Evolutionary conservation across 495 filamentous ascomycete species (phyloP).

Genomic region (Bombardia bombarda): DNA sequence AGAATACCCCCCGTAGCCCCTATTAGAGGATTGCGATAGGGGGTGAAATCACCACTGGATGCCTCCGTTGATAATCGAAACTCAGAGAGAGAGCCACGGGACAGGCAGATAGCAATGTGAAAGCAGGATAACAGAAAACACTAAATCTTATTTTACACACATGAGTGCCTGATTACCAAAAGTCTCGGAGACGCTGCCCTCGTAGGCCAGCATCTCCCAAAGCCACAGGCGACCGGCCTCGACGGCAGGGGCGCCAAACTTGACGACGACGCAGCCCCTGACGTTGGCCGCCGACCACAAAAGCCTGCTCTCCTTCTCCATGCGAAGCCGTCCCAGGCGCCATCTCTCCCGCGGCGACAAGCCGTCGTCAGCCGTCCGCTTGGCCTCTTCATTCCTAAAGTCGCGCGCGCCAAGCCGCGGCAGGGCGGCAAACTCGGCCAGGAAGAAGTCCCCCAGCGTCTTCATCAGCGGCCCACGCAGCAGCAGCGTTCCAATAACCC

Average conservation of each 20-base stretch:
- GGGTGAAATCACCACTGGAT: too few relatives aligned
- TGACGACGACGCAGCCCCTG: slow-evolving; percentile 79
- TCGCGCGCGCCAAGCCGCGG: slow-evolving; percentile 80
- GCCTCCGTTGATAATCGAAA: too few relatives aligned
- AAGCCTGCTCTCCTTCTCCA: slow-evolving; percentile 51
- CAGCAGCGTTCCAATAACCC: slow-evolving; percentile 76
- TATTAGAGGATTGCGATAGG: too few relatives aligned
- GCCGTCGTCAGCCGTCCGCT: slow-evolving; percentile 16
- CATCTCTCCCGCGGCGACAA: slow-evolving; percentile 33
- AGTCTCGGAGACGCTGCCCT: slow-evolving; percentile 37
- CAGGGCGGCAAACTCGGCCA: slow-evolving; percentile 64
- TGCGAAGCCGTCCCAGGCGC: slow-evolving; percentile 32
- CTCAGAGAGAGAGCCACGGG: too few relatives aligned
- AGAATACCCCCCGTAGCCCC: too few relatives aligned
- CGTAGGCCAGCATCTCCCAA: slow-evolving; percentile 41
- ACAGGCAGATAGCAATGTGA: too few relatives aligned
- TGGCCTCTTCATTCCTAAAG: slow-evolving; percentile 51
- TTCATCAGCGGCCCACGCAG: slow-evolving; percentile 67
- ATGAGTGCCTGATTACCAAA: slow-evolving; percentile 47
- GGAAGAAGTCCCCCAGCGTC: slow-evolving; percentile 56
- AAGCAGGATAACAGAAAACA: too few relatives aligned
- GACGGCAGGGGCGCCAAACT: slow-evolving; percentile 56
- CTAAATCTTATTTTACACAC: too few relatives aligned
- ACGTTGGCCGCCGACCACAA: slow-evolving; percentile 84
- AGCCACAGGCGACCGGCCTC: slow-evolving; percentile 45